These are phyloP conservation scores for Colletotrichum liriopes DNA, from an alignment of 2,329 filamentous ascomycete genomes.

Conservation along the genomic window DNA sequence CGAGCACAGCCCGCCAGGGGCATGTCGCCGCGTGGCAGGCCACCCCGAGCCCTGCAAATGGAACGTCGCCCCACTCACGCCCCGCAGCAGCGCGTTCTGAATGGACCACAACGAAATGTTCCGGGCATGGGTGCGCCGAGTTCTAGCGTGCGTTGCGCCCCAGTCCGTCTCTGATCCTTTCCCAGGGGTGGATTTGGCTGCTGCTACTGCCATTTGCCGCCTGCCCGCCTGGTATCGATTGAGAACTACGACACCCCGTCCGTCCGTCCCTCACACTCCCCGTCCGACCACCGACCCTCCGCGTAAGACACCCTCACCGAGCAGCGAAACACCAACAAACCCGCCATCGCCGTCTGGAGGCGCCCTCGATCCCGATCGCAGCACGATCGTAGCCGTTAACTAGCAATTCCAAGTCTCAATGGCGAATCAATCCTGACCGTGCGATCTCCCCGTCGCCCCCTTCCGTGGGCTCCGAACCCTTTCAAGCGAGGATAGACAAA, in stretches of 20 bases:
- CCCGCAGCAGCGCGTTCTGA: constrained; percentile 3
- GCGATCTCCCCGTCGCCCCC: constrained; percentile 2
- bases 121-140: background rate
- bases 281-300: background rate
- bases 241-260: background rate
- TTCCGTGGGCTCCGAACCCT: background rate
- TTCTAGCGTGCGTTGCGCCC: background rate
- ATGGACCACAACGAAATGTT: background rate
- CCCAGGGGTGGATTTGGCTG: background rate
- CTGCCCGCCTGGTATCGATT: background rate
- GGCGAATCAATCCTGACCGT: background rate
- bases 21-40: background rate
- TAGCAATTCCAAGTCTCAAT: background rate
- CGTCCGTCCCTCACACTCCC: background rate
- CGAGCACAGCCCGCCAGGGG: background rate
- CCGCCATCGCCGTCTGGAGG: background rate
- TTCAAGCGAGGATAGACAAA: background rate
- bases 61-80: background rate
- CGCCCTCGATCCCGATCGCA: background rate
- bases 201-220: background rate
- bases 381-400: background rate
- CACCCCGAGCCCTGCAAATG: background rate
- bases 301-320: background rate
- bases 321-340: background rate
- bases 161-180: background rate